Conservation (phyloP, 495 filamentous ascomycete species). For the Penicillium psychrofluorescens region DNA sequence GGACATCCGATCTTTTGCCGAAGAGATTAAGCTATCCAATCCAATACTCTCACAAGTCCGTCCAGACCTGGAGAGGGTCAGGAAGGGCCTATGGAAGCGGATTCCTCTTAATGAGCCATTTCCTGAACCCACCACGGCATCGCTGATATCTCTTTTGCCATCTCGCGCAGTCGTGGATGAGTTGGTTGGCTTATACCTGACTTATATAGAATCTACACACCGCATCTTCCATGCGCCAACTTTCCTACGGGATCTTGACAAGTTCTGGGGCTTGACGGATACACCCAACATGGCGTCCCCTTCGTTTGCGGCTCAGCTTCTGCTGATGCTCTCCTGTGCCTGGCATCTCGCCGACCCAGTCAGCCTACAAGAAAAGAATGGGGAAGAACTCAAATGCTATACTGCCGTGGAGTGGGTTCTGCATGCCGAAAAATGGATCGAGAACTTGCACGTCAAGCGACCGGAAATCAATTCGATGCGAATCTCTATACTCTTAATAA, state of each 20-base stretch:
- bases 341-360: conserved; percentile 31
- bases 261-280: conserved; percentile 35
- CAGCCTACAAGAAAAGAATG: conserved; percentile 42
- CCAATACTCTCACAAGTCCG: conserved; percentile 31
- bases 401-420: conserved; percentile 55
- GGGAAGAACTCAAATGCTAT: conserved; percentile 34
- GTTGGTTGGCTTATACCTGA: conserved; percentile 45
- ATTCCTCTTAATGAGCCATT: conserved; percentile 26
- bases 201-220: conserved; percentile 47
- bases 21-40: conserved; percentile 31
- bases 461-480: conserved; percentile 50
- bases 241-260: conserved; percentile 47
- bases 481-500: conserved; percentile 51
- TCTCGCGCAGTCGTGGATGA: conserved; percentile 41
- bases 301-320: conserved; percentile 50
- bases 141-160: conserved; percentile 28
- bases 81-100: conserved; percentile 27
- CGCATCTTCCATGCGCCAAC: conserved; percentile 53
- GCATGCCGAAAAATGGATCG: conserved; percentile 56
- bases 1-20: conserved; percentile 34
- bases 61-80: conserved; percentile 27
- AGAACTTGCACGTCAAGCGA: conserved; percentile 46
- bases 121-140: conserved; percentile 21
- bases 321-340: conserved; percentile 60
- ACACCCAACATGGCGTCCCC: conserved; percentile 22